Base-by-base conservation (phyloP, 352 stramenopile genomes). In the Phytophthora macrochlamydospora region DNA sequence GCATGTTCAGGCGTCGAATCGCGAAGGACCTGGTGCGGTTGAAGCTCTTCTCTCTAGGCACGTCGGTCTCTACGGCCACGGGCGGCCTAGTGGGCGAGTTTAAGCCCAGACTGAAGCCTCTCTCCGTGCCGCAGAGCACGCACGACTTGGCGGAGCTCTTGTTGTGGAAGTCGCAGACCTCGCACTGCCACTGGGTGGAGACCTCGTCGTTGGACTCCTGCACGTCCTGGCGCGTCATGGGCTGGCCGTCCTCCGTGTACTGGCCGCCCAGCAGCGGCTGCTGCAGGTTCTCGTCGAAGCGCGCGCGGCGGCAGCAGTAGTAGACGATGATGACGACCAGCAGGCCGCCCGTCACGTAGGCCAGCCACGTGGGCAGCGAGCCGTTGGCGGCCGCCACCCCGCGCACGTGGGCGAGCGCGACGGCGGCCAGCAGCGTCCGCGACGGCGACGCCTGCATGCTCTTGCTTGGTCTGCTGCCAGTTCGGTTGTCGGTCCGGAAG, bases 151-250 rank as follows among this genome's bases (percentile, higher is more conserved):
- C 45, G 51, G 83, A 93, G 31, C 79, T 77, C 66, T 95, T 95
- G 76, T 95, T 95, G 72, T 93, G 83, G 65, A 95, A 95, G 70
- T 95, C 87, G 62, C 87, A 95, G 6, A 95, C 87, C 51, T 94
- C 85, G 68, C 87, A 95, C 65, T 93, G 90, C 87, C 87, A 95
- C 63, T 95, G 85, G 5, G 73, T 87, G 43, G 79, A 86, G 6
- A 95, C 73, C 54, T 95, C 87, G 63, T 95, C 87, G 43, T 78
- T 87, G 43, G 84, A 83, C 52, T 95, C 87, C 58, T 95, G 87
- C 9, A 95, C 87, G 66, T 95, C 85, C 54, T 94, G 87, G 7
- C 87, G 87, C 9, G 87, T 95, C 73, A 95, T 90, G 45, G 85
- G 87, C 74, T 94, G 85, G 0, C 87, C 87, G 56, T 95, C 87